Evolutionary conservation across 345 rosid genomes (phyloP).

Genomic region (Eucalyptus erythrocorys): DNA sequence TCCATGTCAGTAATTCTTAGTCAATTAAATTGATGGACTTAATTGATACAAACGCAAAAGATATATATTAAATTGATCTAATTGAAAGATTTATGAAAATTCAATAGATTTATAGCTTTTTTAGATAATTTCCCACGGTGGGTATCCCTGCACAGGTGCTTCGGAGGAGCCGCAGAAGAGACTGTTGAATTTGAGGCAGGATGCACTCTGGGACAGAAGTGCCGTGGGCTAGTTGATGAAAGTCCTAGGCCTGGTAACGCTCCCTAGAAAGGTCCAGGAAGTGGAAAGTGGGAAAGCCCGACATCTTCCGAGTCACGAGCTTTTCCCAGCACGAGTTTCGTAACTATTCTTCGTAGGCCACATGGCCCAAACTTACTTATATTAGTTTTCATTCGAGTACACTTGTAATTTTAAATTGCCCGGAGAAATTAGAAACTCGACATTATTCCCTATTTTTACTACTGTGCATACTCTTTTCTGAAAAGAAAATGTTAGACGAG

Average conservation of each 20-base stretch:
- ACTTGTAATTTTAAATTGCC: not conserved
- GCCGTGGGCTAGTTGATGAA: not conserved
- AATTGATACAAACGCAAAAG: fast-evolving
- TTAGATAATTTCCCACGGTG: not conserved
- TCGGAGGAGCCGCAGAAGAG: not conserved
- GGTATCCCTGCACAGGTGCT: not conserved
- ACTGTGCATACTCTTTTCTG: not conserved
- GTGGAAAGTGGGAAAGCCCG: not conserved
- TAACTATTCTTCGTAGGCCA: not conserved
- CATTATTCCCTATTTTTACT: not conserved
- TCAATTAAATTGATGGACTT: too few relatives aligned
- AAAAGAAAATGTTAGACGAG: not conserved
- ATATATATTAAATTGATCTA: fast-evolving
- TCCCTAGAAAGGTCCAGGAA: not conserved
- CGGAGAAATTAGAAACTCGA: not conserved
- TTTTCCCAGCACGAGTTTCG: not conserved
- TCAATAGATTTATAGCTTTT: too few relatives aligned
- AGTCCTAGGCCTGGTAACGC: not conserved
- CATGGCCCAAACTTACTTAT: not conserved
- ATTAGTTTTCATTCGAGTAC: not conserved
- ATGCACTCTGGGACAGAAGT: not conserved
- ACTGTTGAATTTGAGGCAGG: not conserved
- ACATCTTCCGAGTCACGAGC: not conserved
- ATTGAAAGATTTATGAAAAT: too few relatives aligned
- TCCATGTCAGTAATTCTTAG: fast-evolving